Evolutionary conservation across 768 basidiomycete genomes (phyloP).

Genomic region (Crucibulum laeve): DNA sequence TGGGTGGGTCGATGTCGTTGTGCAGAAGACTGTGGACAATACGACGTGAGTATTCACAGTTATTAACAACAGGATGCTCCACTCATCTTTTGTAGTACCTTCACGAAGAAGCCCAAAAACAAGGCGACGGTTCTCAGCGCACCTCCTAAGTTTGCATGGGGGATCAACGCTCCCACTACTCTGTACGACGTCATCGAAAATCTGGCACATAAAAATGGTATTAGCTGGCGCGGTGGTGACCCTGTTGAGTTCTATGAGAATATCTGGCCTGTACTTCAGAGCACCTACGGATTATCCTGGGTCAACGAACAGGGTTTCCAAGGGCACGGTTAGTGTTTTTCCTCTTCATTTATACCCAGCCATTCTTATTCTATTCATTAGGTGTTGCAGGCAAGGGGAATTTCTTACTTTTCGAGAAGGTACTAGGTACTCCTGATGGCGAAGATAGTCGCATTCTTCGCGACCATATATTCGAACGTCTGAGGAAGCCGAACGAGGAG

Average conservation of each 20-base stretch:
- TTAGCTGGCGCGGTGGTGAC: conserved; percentile 7
- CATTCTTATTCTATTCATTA: not conserved
- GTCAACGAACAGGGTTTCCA: conserved; percentile 19
- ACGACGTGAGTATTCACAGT: too few species aligned
- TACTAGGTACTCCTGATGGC: too few species aligned
- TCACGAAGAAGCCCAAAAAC: conserved; percentile 5
- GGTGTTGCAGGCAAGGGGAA: conserved; percentile 5
- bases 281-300: conserved; percentile 22
- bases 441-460: too few species aligned
- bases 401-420: too few species aligned
- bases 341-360: not conserved
- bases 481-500: conserved; percentile 9
- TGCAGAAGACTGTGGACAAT: conserved; percentile 6
- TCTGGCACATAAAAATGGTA: conserved; percentile 15
- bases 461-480: too few species aligned
- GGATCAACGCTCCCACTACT: conserved; percentile 21
- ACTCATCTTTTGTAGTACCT: too few species aligned
- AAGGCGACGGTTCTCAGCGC: conserved; percentile 19
- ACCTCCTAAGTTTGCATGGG: conserved; percentile 25
- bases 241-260: conserved; percentile 18
- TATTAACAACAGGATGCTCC: too few species aligned
- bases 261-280: conserved; percentile 23
- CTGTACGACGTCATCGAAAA: conserved; percentile 26
- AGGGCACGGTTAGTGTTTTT: conserved; percentile 22
- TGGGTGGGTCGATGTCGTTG: conserved; percentile 21